Percentiles rank a stretch among this genome's conserved stretches.
Evolutionary conservation across 2,329 filamentous ascomycete species (phyloP).

Genomic region (Thielaviopsis punctulata): DNA sequence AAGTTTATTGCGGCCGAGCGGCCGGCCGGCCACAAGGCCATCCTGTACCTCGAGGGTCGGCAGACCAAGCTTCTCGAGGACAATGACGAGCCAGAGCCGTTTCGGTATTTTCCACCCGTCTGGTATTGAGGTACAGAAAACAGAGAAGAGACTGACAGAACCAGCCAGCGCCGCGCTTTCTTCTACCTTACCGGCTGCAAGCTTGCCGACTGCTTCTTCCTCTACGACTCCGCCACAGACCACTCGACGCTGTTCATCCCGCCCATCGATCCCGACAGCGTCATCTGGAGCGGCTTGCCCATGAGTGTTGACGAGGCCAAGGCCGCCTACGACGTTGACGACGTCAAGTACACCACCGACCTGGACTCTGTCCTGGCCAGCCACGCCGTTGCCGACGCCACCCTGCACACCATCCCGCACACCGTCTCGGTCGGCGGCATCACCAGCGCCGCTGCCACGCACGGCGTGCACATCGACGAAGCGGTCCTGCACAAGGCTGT

Average conservation of each 20-base stretch:
- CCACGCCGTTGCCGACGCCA: constrained; percentile 26
- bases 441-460: constrained; percentile 52
- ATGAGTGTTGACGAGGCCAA: constrained; percentile 59
- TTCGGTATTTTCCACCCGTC: too few species aligned
- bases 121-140: constrained; percentile 1
- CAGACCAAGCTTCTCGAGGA: constrained; percentile 72
- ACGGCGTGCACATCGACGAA: constrained; percentile 41
- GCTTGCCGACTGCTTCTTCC: constrained; percentile 61
- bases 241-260: constrained; percentile 81
- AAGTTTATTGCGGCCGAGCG: constrained; percentile 54
- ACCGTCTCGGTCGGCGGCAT: constrained; percentile 58
- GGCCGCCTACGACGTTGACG: constrained; percentile 64
- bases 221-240: constrained; percentile 60
- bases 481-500: constrained; percentile 42
- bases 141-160: background rate
- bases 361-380: constrained; percentile 53
- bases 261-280: constrained; percentile 67
- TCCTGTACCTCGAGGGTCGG: constrained; percentile 79
- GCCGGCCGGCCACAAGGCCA: constrained; percentile 42
- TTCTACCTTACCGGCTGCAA: constrained; percentile 83
- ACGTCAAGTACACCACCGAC: constrained; percentile 53
- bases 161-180: constrained; percentile 76
- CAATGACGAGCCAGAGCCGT: constrained; percentile 67
- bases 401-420: constrained; percentile 59
- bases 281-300: constrained; percentile 87